Conservation (phyloP, 306 rosid genomes). For the Quercus berberidifolia region DNA sequence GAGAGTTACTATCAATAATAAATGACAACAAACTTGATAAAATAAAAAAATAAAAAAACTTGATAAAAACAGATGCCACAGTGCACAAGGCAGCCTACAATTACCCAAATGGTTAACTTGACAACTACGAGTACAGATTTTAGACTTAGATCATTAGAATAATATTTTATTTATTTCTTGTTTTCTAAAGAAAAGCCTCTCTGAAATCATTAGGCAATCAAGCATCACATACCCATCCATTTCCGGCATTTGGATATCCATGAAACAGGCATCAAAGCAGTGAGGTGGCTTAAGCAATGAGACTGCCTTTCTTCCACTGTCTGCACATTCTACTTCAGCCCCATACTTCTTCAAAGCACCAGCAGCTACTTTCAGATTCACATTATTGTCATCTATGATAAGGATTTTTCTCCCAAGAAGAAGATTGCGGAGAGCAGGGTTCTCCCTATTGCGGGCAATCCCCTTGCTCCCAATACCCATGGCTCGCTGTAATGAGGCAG, state of each 20-base stretch:
- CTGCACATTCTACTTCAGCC: conserved; percentile 81
- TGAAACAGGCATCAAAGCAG: conserved; percentile 85
- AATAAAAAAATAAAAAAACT: neutral
- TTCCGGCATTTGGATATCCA: conserved; percentile 99
- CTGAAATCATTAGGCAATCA: neutral
- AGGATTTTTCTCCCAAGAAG: conserved; percentile 81
- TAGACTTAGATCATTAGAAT: neutral
- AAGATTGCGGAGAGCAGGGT: conserved; percentile 65
- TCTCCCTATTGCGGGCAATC: conserved; percentile 66
- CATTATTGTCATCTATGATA: conserved; percentile 82
- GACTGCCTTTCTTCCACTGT: conserved; percentile 74
- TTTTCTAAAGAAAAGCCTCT: neutral
- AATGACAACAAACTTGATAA: neutral
- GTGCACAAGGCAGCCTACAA: conserved; percentile 5
- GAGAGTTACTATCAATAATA: neutral
- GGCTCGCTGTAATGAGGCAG: conserved; percentile 75
- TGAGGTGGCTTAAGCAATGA: conserved; percentile 73
- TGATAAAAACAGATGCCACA: neutral
- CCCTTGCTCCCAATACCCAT: conserved; percentile 71
- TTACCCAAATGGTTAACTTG: neutral
- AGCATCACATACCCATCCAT: conserved; percentile 82
- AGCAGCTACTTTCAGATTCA: conserved; percentile 89
- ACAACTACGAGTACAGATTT: neutral
- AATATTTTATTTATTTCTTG: neutral
- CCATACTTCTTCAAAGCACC: conserved; percentile 90